A percentile compares a stretch with the other conserved stretches of the same genome.
Conservation (phyloP, 2,329 filamentous ascomycete species). For the Talaromyces sp. region DNA sequence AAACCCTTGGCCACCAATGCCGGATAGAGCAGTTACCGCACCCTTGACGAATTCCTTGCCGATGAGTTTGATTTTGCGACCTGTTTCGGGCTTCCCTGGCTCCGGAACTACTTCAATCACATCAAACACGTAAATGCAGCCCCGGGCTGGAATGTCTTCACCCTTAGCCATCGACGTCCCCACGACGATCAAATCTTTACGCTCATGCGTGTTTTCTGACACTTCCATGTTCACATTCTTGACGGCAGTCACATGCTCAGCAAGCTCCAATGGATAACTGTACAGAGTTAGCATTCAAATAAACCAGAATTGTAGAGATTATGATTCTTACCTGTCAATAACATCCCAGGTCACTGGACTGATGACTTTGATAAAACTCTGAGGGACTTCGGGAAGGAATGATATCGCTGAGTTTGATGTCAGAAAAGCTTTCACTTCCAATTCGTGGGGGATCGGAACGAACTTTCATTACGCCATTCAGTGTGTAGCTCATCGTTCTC, state of each 20-base stretch:
- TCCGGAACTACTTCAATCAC: conserved; percentile 90
- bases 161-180: conserved; percentile 85
- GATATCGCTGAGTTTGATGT: conserved; percentile 46
- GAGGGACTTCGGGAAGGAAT: conserved; percentile 69
- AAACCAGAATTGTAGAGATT: background rate
- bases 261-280: conserved; percentile 68
- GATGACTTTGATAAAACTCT: conserved; percentile 75
- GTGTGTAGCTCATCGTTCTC: conserved; percentile 82
- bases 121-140: conserved; percentile 87
- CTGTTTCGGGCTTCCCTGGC: conserved; percentile 80
- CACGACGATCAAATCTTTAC: conserved; percentile 77
- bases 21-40: conserved; percentile 82
- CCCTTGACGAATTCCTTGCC: conserved; percentile 91
- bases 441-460: conserved; percentile 20
- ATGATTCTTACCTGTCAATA: conserved; percentile 64
- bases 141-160: conserved; percentile 84
- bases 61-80: conserved; percentile 80
- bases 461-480: conserved; percentile 75
- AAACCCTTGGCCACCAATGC: conserved; percentile 83
- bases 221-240: conserved; percentile 84
- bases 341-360: conserved; percentile 76
- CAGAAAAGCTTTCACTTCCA: background rate
- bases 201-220: conserved; percentile 87
- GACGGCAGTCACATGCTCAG: conserved; percentile 78
- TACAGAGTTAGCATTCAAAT: background rate